Conservation (phyloP, 1,139 yeast genomes). For the Taphrina confusa region DNA sequence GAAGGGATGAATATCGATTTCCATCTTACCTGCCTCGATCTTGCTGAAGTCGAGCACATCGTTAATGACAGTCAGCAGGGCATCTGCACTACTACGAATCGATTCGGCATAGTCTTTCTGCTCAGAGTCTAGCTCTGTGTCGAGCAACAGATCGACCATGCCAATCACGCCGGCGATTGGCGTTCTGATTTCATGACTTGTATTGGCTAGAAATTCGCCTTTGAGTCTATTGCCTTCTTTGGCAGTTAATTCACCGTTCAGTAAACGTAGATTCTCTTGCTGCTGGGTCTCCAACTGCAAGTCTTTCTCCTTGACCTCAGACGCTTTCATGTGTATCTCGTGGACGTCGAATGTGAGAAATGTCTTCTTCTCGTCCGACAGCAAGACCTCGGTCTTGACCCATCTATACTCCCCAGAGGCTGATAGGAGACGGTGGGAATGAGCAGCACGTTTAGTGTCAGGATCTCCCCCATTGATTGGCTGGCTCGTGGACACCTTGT, state of each 20-base stretch:
- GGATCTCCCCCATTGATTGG: neutral
- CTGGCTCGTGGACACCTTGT: neutral
- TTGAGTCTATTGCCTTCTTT: conserved; percentile 32
- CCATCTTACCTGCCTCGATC: conserved; percentile 78
- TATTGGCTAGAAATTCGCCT: conserved; percentile 32
- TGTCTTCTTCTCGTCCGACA: conserved; percentile 8
- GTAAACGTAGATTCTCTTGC: conserved; percentile 18
- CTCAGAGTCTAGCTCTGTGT: conserved; percentile 73
- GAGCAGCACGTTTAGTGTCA: neutral
- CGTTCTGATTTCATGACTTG: conserved; percentile 75
- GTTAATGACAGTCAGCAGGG: conserved; percentile 75
- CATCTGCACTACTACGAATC: conserved; percentile 74
- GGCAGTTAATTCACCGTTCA: conserved; percentile 18
- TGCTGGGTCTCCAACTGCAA: conserved; percentile 3
- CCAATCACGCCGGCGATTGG: conserved; percentile 92
- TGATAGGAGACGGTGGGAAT: conserved; percentile 41
- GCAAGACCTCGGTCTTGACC: conserved; percentile 23
- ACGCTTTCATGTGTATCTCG: conserved; percentile 23
- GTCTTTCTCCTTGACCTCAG: conserved; percentile 8
- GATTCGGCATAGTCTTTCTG: conserved; percentile 79
- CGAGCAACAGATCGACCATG: conserved; percentile 85
- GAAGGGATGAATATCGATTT: conserved; percentile 64
- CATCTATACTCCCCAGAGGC: conserved; percentile 45
- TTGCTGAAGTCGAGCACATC: conserved; percentile 80
- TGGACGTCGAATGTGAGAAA: conserved; percentile 27